These are phyloP conservation scores for Elsinoe batatas DNA, from an alignment of 2,329 filamentous ascomycete species.

Conservation along the genomic window DNA sequence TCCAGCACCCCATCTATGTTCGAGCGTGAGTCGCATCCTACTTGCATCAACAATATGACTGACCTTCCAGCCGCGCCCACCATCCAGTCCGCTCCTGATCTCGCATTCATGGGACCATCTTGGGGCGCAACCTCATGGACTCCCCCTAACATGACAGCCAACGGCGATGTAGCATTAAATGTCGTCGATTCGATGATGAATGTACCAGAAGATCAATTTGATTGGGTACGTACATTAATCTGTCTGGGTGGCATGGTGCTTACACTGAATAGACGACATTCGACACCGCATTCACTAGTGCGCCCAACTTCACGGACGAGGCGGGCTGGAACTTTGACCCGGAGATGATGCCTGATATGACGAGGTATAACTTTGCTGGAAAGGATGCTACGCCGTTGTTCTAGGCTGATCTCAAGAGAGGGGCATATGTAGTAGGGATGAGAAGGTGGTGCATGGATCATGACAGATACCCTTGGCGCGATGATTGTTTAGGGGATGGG, in stretches of 20 bases:
- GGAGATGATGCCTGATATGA: conserved; percentile 1
- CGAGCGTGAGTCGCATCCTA: background rate
- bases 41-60: background rate
- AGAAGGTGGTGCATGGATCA: too few relatives aligned
- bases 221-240: conserved; percentile 6
- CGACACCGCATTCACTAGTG: background rate
- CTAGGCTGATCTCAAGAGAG: background rate
- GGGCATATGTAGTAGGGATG: too few relatives aligned
- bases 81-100: background rate
- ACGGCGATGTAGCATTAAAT: background rate
- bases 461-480: too few relatives aligned
- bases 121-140: background rate
- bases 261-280: background rate
- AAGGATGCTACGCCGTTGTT: background rate
- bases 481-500: too few relatives aligned
- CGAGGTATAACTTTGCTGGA: background rate
- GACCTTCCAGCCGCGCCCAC: background rate
- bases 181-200: background rate
- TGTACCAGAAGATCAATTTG: conserved; percentile 9
- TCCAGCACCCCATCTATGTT: background rate
- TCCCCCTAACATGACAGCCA: background rate
- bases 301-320: background rate
- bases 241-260: too few relatives aligned
- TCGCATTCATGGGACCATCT: background rate
- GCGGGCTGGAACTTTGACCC: conserved; percentile 5